Evolutionary conservation across 2,329 filamentous ascomycete genomes (phyloP).

Genomic region (Zymoseptoria pseudotritici): DNA sequence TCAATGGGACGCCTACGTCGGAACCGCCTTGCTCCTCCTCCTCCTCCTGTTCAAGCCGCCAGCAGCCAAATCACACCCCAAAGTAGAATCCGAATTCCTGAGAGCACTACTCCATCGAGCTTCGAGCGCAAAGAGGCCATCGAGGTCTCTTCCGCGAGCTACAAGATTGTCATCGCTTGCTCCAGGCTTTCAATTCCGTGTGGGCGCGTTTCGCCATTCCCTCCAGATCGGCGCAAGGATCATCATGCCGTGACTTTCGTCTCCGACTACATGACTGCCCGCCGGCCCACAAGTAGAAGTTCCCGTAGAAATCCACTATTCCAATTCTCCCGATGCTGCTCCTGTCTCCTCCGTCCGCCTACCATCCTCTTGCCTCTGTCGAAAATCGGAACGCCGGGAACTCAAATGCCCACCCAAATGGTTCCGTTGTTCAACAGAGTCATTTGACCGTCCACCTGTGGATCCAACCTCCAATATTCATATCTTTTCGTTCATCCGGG

Average conservation of each 20-base stretch:
- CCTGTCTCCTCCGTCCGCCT: background rate
- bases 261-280: background rate
- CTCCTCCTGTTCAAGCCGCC: background rate
- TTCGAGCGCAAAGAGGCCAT: conserved; percentile 6
- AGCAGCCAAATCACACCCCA: background rate
- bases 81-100: background rate
- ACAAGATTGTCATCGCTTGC: conserved; percentile 25
- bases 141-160: conserved; percentile 19
- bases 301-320: background rate
- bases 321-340: background rate
- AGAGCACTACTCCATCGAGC: conserved; percentile 23
- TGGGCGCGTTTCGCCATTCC: conserved; percentile 1
- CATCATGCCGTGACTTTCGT: conserved; percentile 12
- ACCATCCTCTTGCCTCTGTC: background rate
- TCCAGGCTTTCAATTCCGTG: background rate
- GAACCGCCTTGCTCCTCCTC: background rate
- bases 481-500: background rate
- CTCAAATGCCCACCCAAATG: too few species aligned
- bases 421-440: too few species aligned
- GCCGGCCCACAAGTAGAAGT: conserved; percentile 1
- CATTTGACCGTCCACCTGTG: too few species aligned
- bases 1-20: conserved; percentile 10
- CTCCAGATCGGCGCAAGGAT: conserved; percentile 6
- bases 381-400: too few species aligned
- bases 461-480: background rate